These are phyloP conservation scores for Paramecium sonneborni DNA, from an alignment of 73 alveolate species.

Conservation along the genomic window DNA sequence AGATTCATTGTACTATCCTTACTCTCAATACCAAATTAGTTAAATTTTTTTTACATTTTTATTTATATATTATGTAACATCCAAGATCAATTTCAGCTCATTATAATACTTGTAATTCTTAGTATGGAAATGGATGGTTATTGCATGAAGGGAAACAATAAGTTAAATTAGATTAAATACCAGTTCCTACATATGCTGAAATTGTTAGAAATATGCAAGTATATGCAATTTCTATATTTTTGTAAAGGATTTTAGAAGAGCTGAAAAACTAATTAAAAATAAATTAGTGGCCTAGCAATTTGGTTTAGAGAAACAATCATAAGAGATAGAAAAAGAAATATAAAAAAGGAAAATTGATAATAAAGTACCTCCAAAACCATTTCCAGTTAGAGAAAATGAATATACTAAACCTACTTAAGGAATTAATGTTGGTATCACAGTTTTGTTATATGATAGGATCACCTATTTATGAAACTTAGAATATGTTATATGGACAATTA, in stretches of 20 bases:
- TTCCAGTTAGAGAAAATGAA: constrained; percentile 33
- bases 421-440: neutral
- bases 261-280: constrained; percentile 25
- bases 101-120: neutral
- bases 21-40: neutral
- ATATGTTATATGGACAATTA: constrained; percentile 11
- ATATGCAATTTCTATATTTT: neutral
- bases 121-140: constrained; percentile 41
- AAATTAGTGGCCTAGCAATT: constrained; percentile 25
- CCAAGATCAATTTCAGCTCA: constrained; percentile 40
- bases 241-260: constrained; percentile 41
- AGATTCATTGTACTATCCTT: constrained; percentile 22
- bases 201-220: constrained; percentile 28
- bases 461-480: constrained; percentile 20
- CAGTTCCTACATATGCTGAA: constrained; percentile 48
- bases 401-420: neutral
- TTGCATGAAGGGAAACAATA: constrained; percentile 17
- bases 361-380: constrained; percentile 44
- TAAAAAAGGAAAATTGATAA: constrained; percentile 12
- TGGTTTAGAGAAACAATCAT: neutral
- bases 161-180: neutral
- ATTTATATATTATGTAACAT: neutral
- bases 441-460: neutral
- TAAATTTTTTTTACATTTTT: neutral
- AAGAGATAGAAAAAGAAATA: constrained; percentile 5